Evolutionary conservation across 768 basidiomycete species (phyloP), one percentile per base, ranked within the genome.

Genomic region (Vararia minispora): DNA sequence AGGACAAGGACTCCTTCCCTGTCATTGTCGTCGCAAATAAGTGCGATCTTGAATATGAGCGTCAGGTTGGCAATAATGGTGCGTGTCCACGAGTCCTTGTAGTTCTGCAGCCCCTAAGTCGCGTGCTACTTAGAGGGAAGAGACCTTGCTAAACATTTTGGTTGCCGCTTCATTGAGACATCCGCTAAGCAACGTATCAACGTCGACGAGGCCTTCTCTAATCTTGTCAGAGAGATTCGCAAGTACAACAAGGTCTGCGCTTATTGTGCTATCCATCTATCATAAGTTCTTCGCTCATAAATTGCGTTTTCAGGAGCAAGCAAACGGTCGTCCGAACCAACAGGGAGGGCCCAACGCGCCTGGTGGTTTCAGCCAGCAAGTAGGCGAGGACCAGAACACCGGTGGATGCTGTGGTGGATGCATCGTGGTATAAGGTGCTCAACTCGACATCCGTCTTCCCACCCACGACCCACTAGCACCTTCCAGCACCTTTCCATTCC

Each of bases 21-120:
- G 84, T 94, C 52, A 85, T 98, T 42, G 78, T 97, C 39, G 89
- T 95, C 7, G 94, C 90, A n/a, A 98, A 98, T 69, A 97, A 98
- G 63, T 85, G 84, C 52, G 94, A 98, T 60, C 65, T 94, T 51
- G 92, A 91, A 55, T 91, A 83, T 54, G 94, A 98, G 59, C 74
- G 94, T 39, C 92, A 97, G 60, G 94, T 98, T 20, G 88, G 88
- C 56, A 83, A 82, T 72, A 87, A 90, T 50, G 92, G 92, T 88
- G 44, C 38, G 67, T 58, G 23, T n/a, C 5, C n/a, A 21, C 26
- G 20, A n/a, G n/a, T n/a, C n/a, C n/a, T n/a, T n/a, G n/a, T n/a
- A n/a, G n/a, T n/a, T n/a, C n/a, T n/a, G n/a, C n/a, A n/a, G n/a
- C n/a, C n/a, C n/a, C n/a, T n/a, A n/a, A n/a, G n/a, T 39, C 28